Evolutionary conservation across 208 protist genomes (phyloP).

Genomic region (Crithidia expoeki): DNA sequence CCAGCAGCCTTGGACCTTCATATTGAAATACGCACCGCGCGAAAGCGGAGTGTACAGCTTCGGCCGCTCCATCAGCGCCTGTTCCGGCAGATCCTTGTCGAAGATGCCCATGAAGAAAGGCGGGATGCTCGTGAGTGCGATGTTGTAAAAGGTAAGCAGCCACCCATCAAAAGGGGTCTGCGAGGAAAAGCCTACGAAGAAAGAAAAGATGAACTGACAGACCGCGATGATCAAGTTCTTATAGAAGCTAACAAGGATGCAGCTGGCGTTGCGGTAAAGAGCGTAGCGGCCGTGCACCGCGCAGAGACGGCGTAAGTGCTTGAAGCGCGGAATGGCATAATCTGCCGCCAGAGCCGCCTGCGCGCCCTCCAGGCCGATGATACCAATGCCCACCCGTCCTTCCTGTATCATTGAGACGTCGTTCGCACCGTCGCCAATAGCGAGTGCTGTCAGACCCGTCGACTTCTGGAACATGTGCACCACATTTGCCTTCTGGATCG

Average conservation of each 20-base stretch:
- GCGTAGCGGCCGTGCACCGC: slow-evolving; percentile 95
- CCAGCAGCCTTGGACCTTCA: slow-evolving; percentile 54
- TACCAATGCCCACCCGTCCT: slow-evolving; percentile 95
- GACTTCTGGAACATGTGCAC: slow-evolving; percentile 91
- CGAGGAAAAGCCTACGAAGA: slow-evolving; percentile 91
- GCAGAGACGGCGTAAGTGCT: slow-evolving; percentile 92
- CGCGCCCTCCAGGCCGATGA: slow-evolving; percentile 96
- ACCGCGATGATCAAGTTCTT: slow-evolving; percentile 95
- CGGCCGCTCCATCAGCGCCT: slow-evolving; percentile 59
- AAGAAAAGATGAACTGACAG: slow-evolving; percentile 90
- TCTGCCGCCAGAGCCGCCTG: slow-evolving; percentile 95
- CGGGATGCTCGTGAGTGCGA: slow-evolving; percentile 86
- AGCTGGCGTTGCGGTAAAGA: slow-evolving; percentile 92
- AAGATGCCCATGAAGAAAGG: slow-evolving; percentile 93
- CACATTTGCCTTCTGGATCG: slow-evolving; percentile 90
- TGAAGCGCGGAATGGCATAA: slow-evolving; percentile 95
- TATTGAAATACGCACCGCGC: slow-evolving; percentile 81
- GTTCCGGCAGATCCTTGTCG: slow-evolving; percentile 91
- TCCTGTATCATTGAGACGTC: slow-evolving; percentile 98
- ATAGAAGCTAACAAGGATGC: slow-evolving; percentile 97
- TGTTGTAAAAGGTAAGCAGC: slow-evolving; percentile 90
- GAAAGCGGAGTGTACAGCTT: slow-evolving; percentile 77
- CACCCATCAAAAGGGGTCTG: slow-evolving; percentile 90
- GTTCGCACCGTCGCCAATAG: slow-evolving; percentile 98
- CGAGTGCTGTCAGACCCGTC: slow-evolving; percentile 89